Percentiles rank a stretch among this genome's conserved stretches.
phyloP scores from a whole-genome alignment of 2,329 filamentous ascomycete species.

The Penicillium frequentans region DNA sequence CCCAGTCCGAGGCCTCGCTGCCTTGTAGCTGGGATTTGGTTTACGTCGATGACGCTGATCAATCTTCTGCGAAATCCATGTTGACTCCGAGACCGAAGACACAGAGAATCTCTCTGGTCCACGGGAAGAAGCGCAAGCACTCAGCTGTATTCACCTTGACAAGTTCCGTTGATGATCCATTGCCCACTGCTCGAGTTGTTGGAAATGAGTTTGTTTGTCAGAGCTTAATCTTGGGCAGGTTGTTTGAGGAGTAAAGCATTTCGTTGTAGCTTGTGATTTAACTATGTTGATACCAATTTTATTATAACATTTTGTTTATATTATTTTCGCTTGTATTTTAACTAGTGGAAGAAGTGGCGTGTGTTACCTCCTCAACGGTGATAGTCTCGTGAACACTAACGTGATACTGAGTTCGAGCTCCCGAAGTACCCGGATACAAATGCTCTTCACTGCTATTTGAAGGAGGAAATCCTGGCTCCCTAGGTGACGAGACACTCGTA shows the following conservation, averaged over 20 bases:
- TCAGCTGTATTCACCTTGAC: slow-evolving; percentile 22
- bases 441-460: background rate
- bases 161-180: slow-evolving; percentile 30
- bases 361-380: background rate
- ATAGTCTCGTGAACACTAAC: background rate
- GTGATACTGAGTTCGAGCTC: background rate
- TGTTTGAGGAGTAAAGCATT: slow-evolving; percentile 60
- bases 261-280: background rate
- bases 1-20: slow-evolving; percentile 47
- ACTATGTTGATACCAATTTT: slow-evolving; percentile 19
- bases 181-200: slow-evolving; percentile 63
- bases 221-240: slow-evolving; percentile 80
- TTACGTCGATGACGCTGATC: slow-evolving; percentile 69
- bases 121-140: slow-evolving; percentile 45
- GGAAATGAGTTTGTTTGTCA: slow-evolving; percentile 88
- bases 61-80: slow-evolving; percentile 54
- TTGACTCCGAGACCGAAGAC: slow-evolving; percentile 19
- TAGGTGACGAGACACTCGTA: background rate
- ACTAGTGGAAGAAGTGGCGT: background rate
- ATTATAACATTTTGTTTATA: background rate
- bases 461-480: background rate
- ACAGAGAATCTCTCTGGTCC: slow-evolving; percentile 28
- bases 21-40: slow-evolving; percentile 67
- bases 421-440: background rate
- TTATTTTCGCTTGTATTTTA: background rate